Evolutionary conservation across 768 basidiomycete species (phyloP).

Genomic region (Mycena vulgaris): DNA sequence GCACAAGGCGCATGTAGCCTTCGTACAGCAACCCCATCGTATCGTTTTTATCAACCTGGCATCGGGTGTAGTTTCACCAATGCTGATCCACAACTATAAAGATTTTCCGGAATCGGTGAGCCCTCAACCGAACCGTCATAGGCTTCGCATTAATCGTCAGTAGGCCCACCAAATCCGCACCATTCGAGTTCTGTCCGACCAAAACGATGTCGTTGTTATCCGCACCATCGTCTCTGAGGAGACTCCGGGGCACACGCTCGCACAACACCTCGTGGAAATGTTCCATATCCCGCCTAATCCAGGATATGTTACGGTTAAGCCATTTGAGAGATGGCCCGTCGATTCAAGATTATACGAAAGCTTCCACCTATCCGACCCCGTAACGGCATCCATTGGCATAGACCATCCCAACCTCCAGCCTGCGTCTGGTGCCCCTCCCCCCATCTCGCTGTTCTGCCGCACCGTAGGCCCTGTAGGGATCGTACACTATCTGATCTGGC

Average conservation of each 20-base stretch:
- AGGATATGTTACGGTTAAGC: constrained; percentile 24
- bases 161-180: constrained; percentile 67
- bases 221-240: constrained; percentile 52
- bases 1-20: constrained; percentile 57
- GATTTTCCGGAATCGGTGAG: constrained; percentile 44
- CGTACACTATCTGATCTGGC: constrained; percentile 54
- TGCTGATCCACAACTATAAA: constrained; percentile 56
- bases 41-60: constrained; percentile 61
- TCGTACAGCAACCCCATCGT: constrained; percentile 58
- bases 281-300: constrained; percentile 45
- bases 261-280: constrained; percentile 38
- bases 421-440: constrained; percentile 49
- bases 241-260: constrained; percentile 15
- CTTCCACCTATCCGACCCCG: constrained; percentile 60
- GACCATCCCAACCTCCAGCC: constrained; percentile 48
- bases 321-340: constrained; percentile 43
- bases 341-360: constrained; percentile 42
- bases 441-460: constrained; percentile 58
- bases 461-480: constrained; percentile 48
- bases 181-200: constrained; percentile 67
- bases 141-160: constrained; percentile 7
- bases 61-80: constrained; percentile 52
- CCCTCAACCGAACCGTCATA: not conserved
- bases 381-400: constrained; percentile 46
- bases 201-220: constrained; percentile 67